phyloP scores from a whole-genome alignment of 352 stramenopile species.

The Phytopythium cucurbitacearum region DNA sequence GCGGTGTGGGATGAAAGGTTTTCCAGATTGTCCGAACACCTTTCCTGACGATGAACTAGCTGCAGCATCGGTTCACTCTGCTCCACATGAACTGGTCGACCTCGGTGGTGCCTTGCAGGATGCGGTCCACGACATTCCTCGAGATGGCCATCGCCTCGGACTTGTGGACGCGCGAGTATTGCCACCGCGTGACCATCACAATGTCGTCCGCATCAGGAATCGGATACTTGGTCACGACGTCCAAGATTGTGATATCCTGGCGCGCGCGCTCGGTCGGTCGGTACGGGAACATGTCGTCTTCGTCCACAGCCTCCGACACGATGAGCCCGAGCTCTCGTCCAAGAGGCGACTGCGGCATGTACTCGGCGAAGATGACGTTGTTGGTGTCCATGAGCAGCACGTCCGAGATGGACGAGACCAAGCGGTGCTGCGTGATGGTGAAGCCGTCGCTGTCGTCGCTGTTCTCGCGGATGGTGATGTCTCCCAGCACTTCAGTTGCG shows the following conservation, averaged over 20 bases:
- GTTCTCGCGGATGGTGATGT: slow-evolving; percentile 38
- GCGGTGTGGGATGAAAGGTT: too few relatives aligned
- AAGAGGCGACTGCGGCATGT: background rate
- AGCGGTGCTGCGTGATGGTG: slow-evolving; percentile 28
- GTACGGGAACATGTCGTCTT: slow-evolving; percentile 48
- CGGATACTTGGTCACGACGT: slow-evolving; percentile 23
- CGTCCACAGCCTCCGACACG: slow-evolving; percentile 36
- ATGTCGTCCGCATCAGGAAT: slow-evolving; percentile 10
- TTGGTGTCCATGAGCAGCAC: slow-evolving; percentile 31
- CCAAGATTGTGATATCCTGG: slow-evolving; percentile 39
- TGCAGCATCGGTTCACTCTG: too few relatives aligned
- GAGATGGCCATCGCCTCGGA: slow-evolving; percentile 1
- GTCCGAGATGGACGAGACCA: slow-evolving; percentile 23
- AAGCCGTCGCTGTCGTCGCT: slow-evolving; percentile 24
- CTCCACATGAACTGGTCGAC: too few relatives aligned
- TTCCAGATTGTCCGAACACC: too few relatives aligned
- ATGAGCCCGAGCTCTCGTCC: slow-evolving; percentile 9
- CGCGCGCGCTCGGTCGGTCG: slow-evolving; percentile 24
- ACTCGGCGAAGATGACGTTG: slow-evolving; percentile 33
- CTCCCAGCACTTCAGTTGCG: slow-evolving; percentile 29
- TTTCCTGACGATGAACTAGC: too few relatives aligned
- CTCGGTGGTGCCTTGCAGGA: too few relatives aligned
- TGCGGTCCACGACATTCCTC: too few relatives aligned
- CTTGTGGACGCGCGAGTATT: slow-evolving; percentile 28
- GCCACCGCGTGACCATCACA: slow-evolving; percentile 27